These are phyloP conservation scores for Fagopyrum esculentum DNA, from an alignment of 148 eudicot genomes.

Conservation along the genomic window DNA sequence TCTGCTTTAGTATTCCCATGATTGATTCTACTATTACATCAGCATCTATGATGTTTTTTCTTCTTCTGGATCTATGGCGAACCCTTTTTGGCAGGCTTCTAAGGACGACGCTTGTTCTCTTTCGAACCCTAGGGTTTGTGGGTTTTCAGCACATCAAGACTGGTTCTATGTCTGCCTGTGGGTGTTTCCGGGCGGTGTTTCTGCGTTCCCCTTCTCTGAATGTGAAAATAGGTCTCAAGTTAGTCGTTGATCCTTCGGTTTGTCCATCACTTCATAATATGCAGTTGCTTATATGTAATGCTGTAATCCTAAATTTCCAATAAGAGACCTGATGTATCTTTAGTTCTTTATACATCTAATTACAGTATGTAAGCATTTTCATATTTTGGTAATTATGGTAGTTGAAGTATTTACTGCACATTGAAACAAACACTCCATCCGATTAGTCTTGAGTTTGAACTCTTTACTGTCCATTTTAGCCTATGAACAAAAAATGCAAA, in stretches of 20 bases:
- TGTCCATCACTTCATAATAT: no score
- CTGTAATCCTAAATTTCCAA: background rate
- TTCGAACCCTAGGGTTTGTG: background rate
- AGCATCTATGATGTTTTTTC: background rate
- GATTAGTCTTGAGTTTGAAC: no score
- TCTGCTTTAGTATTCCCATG: background rate
- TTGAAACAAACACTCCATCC: no score
- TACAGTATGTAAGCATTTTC: background rate
- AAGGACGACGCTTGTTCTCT: conserved; percentile 5
- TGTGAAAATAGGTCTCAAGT: no score
- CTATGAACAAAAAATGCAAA: background rate
- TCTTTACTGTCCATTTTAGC: no score
- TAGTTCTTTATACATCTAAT: background rate
- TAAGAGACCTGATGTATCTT: background rate
- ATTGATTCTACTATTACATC: background rate
- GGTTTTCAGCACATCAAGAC: background rate
- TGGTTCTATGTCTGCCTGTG: background rate
- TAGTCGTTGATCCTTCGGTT: no score
- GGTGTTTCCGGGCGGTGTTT: background rate
- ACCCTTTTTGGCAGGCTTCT: conserved; percentile 9
- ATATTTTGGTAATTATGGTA: no score
- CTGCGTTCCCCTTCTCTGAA: no score
- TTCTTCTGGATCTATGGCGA: background rate
- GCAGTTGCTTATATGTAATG: background rate
- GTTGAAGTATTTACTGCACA: no score